A percentile compares a stretch with the other conserved stretches of the same genome.
These are phyloP conservation scores for Metschnikowia rubicola DNA, from an alignment of 805 yeast genomes.

Conservation along the genomic window DNA sequence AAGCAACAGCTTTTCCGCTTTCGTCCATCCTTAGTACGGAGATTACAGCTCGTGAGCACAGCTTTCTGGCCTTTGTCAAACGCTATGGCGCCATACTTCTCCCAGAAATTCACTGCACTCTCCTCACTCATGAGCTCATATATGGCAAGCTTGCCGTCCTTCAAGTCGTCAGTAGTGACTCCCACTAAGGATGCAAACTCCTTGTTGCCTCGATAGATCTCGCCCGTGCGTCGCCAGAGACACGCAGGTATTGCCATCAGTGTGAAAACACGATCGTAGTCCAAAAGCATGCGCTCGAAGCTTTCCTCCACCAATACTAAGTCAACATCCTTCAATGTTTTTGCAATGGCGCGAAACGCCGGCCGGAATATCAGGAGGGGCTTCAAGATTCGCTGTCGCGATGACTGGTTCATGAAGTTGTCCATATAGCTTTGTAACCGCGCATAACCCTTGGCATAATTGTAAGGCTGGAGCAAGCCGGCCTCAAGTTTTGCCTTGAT, in stretches of 20 bases:
- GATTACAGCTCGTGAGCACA: constrained; percentile 84
- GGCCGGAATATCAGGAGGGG: constrained; percentile 86
- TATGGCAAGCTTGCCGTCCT: constrained; percentile 88
- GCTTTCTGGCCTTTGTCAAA: constrained; percentile 96
- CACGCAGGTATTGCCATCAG: constrained; percentile 98
- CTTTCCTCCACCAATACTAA: constrained; percentile 89
- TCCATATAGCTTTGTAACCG: constrained; percentile 89
- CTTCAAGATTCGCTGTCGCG: constrained; percentile 79
- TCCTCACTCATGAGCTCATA: constrained; percentile 95
- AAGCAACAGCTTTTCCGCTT: constrained; percentile 85
- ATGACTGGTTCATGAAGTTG: constrained; percentile 78
- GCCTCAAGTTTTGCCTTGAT: constrained; percentile 93
- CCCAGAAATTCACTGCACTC: constrained; percentile 96
- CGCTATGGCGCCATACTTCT: constrained; percentile 93
- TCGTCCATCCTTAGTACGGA: constrained; percentile 78
- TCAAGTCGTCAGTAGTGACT: constrained; percentile 81
- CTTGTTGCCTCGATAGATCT: constrained; percentile 89
- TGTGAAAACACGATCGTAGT: constrained; percentile 91
- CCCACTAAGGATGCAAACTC: constrained; percentile 94
- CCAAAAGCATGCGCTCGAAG: constrained; percentile 88
- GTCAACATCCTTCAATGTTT: constrained; percentile 86
- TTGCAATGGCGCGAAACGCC: constrained; percentile 88
- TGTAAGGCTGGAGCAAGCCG: constrained; percentile 86
- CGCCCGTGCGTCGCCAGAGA: constrained; percentile 95
- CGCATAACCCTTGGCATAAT: constrained; percentile 91